These are phyloP conservation scores for Zygotorulaspora mrakii DNA, from an alignment of 1,139 yeast genomes.

Conservation along the genomic window DNA sequence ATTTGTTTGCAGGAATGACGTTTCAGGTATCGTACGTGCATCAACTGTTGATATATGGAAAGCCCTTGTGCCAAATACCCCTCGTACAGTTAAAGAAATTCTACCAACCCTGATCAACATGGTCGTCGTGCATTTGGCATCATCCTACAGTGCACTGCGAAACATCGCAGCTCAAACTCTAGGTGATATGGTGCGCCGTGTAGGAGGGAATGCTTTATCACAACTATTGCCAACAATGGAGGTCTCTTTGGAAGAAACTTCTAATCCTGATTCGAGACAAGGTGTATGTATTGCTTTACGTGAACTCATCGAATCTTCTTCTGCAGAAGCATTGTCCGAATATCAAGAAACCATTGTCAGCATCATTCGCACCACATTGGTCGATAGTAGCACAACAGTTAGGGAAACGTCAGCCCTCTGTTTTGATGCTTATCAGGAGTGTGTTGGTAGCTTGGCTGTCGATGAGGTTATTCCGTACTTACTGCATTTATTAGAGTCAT, in stretches of 20 bases:
- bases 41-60: conserved; percentile 98
- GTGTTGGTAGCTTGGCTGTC: conserved; percentile 78
- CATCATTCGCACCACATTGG: conserved; percentile 74
- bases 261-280: conserved; percentile 79
- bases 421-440: conserved; percentile 79
- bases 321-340: conserved; percentile 55
- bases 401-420: conserved; percentile 90
- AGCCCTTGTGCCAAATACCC: conserved; percentile 92
- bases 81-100: conserved; percentile 91
- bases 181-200: conserved; percentile 93
- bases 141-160: conserved; percentile 72
- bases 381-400: conserved; percentile 68
- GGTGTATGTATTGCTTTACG: conserved; percentile 94
- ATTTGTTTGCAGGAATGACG: conserved; percentile 91
- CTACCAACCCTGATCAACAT: conserved; percentile 77
- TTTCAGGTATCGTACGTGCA: conserved; percentile 79
- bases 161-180: conserved; percentile 89
- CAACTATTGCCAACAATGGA: conserved; percentile 84
- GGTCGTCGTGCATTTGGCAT: conserved; percentile 79
- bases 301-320: conserved; percentile 77
- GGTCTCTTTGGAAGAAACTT: conserved; percentile 52
- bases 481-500: conserved; percentile 62
- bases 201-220: conserved; percentile 82
- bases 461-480: conserved; percentile 87
- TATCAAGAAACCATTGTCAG: conserved; percentile 68